These are phyloP conservation scores for Colletotrichum orbiculare DNA, from an alignment of 2,329 filamentous ascomycete species.

Conservation along the genomic window DNA sequence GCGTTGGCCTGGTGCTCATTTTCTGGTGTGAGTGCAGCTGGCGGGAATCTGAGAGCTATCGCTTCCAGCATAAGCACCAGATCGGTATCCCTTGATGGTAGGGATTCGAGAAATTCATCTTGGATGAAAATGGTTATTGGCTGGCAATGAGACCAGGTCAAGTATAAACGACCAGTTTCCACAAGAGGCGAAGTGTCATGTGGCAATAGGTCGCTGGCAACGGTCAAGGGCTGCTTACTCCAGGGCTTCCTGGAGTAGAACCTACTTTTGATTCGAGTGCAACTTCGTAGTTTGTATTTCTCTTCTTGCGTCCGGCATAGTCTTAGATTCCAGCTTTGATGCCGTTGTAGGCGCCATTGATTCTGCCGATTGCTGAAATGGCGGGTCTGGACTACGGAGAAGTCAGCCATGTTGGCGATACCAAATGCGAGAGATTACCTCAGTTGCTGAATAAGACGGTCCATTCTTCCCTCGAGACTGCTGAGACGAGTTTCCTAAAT, in stretches of 20 bases:
- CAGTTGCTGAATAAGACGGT: constrained; percentile 16
- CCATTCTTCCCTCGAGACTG: constrained; percentile 28
- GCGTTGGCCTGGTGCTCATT: not conserved
- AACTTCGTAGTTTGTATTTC: too few relatives aligned
- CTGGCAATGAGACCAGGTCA: constrained; percentile 61
- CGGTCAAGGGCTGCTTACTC: not conserved
- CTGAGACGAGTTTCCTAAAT: constrained; percentile 1
- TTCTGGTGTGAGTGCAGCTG: not conserved
- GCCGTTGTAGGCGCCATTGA: not conserved
- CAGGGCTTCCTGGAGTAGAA: too few relatives aligned
- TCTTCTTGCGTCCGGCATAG: too few relatives aligned
- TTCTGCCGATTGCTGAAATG: not conserved
- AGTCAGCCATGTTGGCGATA: not conserved
- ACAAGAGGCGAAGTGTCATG: not conserved
- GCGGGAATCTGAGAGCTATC: constrained; percentile 54
- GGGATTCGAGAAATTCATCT: constrained; percentile 51
- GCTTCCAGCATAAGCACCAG: constrained; percentile 50
- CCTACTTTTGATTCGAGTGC: too few relatives aligned
- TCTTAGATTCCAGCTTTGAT: too few relatives aligned
- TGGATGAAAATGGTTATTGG: constrained; percentile 59
- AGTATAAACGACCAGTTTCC: constrained; percentile 44
- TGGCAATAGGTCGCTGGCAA: not conserved
- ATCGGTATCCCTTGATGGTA: constrained; percentile 50
- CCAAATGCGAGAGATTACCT: not conserved
- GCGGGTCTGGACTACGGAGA: not conserved